These are phyloP conservation scores for Sporothrix schenckii DNA, from an alignment of 2,329 filamentous ascomycete species.

Conservation along the genomic window DNA sequence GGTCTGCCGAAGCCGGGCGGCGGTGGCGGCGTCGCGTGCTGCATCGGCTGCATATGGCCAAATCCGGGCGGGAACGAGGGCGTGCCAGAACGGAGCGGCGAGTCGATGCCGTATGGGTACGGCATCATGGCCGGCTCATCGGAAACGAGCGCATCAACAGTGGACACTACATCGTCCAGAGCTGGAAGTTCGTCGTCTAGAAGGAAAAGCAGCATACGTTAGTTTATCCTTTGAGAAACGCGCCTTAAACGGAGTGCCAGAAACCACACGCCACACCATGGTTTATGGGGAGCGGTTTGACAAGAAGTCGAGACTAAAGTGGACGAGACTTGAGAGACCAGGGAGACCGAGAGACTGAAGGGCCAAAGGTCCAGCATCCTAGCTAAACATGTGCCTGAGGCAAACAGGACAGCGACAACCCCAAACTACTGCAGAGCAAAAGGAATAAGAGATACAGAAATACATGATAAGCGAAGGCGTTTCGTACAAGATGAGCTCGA, in stretches of 20 bases:
- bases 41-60: constrained; percentile 36
- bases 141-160: constrained; percentile 70
- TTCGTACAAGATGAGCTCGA: background rate
- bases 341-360: constrained; percentile 11
- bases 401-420: constrained; percentile 14
- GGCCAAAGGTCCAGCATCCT: no score
- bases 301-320: background rate
- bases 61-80: constrained; percentile 52
- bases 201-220: constrained; percentile 37
- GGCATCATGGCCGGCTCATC: constrained; percentile 49
- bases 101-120: constrained; percentile 35
- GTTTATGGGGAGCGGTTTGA: constrained; percentile 3
- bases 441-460: constrained; percentile 14
- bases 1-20: constrained; percentile 39
- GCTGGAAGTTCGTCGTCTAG: constrained; percentile 65
- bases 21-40: constrained; percentile 37
- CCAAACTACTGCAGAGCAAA: background rate
- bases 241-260: background rate
- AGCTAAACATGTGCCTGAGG: background rate
- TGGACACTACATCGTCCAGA: constrained; percentile 63
- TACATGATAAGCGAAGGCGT: background rate
- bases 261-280: background rate
- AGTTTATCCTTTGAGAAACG: background rate
- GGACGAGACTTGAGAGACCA: constrained; percentile 2
- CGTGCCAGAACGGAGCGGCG: constrained; percentile 41